These are phyloP conservation scores for Tagetes erecta DNA, from an alignment of 129 eudicot species.

Conservation along the genomic window DNA sequence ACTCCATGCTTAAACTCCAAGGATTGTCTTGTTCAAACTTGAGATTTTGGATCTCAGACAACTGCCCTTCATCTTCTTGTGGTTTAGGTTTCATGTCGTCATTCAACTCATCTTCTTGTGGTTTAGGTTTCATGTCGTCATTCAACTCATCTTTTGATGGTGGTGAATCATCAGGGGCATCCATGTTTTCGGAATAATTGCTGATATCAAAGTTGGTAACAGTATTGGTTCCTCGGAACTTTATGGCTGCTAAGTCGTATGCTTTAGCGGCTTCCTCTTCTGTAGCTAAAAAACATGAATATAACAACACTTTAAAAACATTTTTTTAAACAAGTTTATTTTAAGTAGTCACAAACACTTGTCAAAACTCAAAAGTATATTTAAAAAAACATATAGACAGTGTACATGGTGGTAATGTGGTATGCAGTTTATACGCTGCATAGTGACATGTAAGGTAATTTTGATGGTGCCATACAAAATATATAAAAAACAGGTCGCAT, in stretches of 20 bases:
- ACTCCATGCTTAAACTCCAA: constrained; percentile 9
- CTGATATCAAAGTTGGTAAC: constrained; percentile 35
- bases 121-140: constrained; percentile 3
- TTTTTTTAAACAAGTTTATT: neutral
- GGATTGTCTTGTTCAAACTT: constrained; percentile 5
- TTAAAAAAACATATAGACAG: neutral
- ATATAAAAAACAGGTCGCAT: neutral
- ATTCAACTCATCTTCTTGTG: neutral
- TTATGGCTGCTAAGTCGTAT: constrained; percentile 35
- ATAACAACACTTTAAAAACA: neutral
- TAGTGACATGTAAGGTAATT: neutral
- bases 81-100: neutral
- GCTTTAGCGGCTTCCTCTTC: constrained; percentile 38
- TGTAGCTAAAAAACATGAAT: constrained; percentile 24
- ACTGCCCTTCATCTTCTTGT: neutral
- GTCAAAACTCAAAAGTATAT: neutral
- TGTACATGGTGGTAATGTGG: neutral
- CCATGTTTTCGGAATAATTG: constrained; percentile 6
- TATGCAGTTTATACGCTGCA: neutral
- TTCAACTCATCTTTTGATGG: neutral
- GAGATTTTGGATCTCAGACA: neutral
- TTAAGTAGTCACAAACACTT: neutral
- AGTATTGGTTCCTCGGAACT: constrained; percentile 13
- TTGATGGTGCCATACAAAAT: neutral
- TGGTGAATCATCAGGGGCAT: neutral